Evolutionary conservation across 441 rosid genomes (phyloP).

Genomic region (Erodium trifolium): DNA sequence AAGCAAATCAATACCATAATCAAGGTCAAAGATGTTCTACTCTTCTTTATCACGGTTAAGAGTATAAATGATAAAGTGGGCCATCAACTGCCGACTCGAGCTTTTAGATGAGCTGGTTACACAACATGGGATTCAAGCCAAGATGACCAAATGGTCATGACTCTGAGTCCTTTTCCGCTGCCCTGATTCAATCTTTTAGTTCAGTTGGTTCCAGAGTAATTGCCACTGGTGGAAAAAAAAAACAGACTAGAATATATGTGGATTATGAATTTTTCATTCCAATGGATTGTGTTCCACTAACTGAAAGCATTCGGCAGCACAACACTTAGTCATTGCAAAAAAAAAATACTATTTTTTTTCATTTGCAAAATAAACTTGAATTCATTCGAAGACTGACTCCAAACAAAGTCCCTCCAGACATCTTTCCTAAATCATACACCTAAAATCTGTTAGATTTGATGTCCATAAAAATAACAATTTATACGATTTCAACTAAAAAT

Average conservation of each 20-base stretch:
- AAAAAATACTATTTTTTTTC: too few relatives aligned
- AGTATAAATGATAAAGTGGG: too few relatives aligned
- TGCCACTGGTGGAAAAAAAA: not conserved
- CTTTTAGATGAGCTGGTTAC: too few relatives aligned
- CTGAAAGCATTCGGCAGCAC: not conserved
- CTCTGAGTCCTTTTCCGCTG: too few relatives aligned
- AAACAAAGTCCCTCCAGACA: not conserved
- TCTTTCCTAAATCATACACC: not conserved
- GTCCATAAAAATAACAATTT: not conserved
- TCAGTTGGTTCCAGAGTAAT: too few relatives aligned
- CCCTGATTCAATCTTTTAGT: too few relatives aligned
- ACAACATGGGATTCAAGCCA: too few relatives aligned
- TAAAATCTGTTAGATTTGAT: conserved; percentile 10
- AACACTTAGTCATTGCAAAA: too few relatives aligned
- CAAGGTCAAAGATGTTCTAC: not conserved
- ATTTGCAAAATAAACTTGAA: not conserved
- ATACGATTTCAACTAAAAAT: not conserved
- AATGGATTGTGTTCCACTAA: not conserved
- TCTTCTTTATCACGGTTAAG: not conserved
- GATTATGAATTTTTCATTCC: not conserved
- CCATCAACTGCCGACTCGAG: too few relatives aligned
- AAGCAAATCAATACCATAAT: not conserved
- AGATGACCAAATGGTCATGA: too few relatives aligned
- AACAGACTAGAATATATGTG: not conserved
- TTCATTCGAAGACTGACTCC: not conserved